These are phyloP conservation scores for Trametes pubescens DNA, from an alignment of 1,284 basidiomycete genomes.

Conservation along the genomic window DNA sequence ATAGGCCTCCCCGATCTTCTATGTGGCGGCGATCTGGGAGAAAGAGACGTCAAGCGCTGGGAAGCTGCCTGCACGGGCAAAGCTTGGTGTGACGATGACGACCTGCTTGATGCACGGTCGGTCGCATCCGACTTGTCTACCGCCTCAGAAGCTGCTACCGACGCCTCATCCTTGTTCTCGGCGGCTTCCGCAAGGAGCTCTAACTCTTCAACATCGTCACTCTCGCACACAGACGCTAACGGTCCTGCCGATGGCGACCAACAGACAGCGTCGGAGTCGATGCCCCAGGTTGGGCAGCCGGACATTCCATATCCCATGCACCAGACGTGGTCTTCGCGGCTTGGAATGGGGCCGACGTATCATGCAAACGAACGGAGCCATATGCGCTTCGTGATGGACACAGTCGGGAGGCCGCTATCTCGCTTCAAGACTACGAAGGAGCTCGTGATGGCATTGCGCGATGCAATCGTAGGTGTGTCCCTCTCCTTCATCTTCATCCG, in stretches of 20 bases:
- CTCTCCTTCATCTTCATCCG: no score
- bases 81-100: neutral
- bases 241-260: no score
- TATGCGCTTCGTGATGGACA: slow-evolving; percentile 25
- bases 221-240: no score
- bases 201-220: no score
- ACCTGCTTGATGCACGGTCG: neutral
- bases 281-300: neutral
- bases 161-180: no score
- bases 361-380: slow-evolving; percentile 26
- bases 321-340: slow-evolving; percentile 19
- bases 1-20: slow-evolving; percentile 9
- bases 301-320: slow-evolving; percentile 12
- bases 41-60: slow-evolving; percentile 18
- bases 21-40: slow-evolving; percentile 20
- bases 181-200: no score
- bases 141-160: no score
- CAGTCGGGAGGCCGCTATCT: slow-evolving; percentile 23
- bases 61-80: neutral
- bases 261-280: no score
- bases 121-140: no score
- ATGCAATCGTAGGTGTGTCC: slow-evolving; percentile 29
- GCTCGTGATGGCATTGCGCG: slow-evolving; percentile 23
- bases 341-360: neutral
- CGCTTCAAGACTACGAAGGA: slow-evolving; percentile 28